These are phyloP conservation scores for Citrullus mucosospermus DNA, from an alignment of 306 rosid genomes.

Conservation along the genomic window DNA sequence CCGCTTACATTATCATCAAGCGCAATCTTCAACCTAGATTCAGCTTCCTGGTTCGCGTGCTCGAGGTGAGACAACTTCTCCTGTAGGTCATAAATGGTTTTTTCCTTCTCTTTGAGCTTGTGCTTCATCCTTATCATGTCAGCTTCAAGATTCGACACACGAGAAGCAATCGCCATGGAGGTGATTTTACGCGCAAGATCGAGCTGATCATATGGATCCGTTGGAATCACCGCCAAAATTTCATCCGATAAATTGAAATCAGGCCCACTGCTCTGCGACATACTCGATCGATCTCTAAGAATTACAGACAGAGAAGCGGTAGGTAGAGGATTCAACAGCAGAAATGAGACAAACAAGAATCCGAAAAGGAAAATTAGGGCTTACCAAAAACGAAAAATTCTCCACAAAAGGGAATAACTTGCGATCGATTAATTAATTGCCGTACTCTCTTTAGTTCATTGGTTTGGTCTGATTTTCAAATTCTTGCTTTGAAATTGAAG, in stretches of 20 bases:
- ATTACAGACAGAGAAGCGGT: conserved; percentile 1
- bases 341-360: not conserved
- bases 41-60: conserved; percentile 37
- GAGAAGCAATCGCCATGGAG: conserved; percentile 83
- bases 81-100: conserved; percentile 34
- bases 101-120: conserved; percentile 51
- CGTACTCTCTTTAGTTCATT: not conserved
- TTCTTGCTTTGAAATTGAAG: not conserved
- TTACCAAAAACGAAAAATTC: not conserved
- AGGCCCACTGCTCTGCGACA: conserved; percentile 29
- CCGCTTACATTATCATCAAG: conserved; percentile 50
- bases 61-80: conserved; percentile 36
- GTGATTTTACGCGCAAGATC: conserved; percentile 94
- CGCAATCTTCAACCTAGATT: conserved; percentile 36
- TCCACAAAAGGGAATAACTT: not conserved
- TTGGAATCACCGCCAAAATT: conserved; percentile 57
- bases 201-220: conserved; percentile 80
- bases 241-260: conserved; percentile 60
- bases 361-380: conserved; percentile 1
- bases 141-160: conserved; percentile 64
- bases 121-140: conserved; percentile 46
- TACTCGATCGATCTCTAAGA: conserved; percentile 5
- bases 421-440: not conserved
- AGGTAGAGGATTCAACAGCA: not conserved
- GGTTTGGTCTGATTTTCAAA: not conserved